Evolutionary conservation across 352 stramenopile species (phyloP).

Genomic region (Phytophthora pini): DNA sequence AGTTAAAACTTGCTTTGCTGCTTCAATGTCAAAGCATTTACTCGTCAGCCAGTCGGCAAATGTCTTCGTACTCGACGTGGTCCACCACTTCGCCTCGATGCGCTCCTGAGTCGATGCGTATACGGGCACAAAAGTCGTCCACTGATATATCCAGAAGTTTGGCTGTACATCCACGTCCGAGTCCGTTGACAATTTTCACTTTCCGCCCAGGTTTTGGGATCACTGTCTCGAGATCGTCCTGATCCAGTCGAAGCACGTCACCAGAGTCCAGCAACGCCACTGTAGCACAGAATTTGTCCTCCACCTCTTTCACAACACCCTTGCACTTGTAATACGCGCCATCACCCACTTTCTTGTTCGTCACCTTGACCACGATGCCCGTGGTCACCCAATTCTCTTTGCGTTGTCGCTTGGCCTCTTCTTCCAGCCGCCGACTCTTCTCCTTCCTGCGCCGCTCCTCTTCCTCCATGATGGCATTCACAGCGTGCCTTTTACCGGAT

Average conservation of each 20-base stretch:
- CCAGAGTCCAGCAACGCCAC: conserved; percentile 86
- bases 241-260: conserved; percentile 84
- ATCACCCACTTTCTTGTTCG: conserved; percentile 92
- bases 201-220: conserved; percentile 74
- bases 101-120: conserved; percentile 72
- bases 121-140: conserved; percentile 65
- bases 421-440: conserved; percentile 45
- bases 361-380: conserved; percentile 94
- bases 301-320: conserved; percentile 73
- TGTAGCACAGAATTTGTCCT: conserved; percentile 83
- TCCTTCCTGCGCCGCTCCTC: conserved; percentile 52
- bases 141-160: conserved; percentile 80
- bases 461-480: conserved; percentile 73
- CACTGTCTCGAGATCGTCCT: conserved; percentile 92
- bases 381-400: conserved; percentile 93
- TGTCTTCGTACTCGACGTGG: conserved; percentile 86
- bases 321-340: conserved; percentile 93
- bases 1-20: not conserved
- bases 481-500: conserved; percentile 25
- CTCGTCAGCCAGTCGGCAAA: conserved; percentile 71
- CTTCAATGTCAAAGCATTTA: not conserved
- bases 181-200: conserved; percentile 84
- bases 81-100: conserved; percentile 69
- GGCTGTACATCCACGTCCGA: conserved; percentile 59
- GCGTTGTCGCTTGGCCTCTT: conserved; percentile 44